Percentiles rank a stretch among this genome's conserved stretches.
Evolutionary conservation across 345 rosid genomes (phyloP).

Genomic region (Melaleuca alternifolia): DNA sequence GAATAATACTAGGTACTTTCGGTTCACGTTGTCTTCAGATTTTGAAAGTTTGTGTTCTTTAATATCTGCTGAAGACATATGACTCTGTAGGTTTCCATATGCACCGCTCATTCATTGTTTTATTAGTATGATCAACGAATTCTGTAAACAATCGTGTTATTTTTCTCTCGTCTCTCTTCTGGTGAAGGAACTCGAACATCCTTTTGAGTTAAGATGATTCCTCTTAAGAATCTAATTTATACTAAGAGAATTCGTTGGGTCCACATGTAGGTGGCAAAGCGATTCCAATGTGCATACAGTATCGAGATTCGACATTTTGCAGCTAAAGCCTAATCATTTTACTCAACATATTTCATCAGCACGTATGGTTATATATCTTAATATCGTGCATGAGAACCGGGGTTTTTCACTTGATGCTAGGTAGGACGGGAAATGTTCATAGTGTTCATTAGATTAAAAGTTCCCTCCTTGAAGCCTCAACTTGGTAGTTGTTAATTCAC

Average conservation of each 20-base stretch:
- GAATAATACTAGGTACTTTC: not conserved
- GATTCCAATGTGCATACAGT: not conserved
- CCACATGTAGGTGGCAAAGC: not conserved
- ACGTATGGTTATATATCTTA: not conserved
- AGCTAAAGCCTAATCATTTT: not conserved
- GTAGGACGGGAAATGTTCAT: not conserved
- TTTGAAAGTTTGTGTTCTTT: not conserved
- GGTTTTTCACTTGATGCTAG: not conserved
- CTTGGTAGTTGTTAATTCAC: not conserved
- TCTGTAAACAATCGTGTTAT: not conserved
- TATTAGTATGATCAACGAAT: not conserved
- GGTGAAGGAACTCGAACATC: not conserved
- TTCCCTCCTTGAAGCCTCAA: not conserved
- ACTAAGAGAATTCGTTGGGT: not conserved
- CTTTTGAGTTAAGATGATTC: not conserved
- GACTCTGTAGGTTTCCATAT: not conserved
- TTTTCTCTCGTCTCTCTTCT: not conserved
- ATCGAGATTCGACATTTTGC: not conserved
- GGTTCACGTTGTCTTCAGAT: not conserved
- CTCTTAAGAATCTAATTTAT: not conserved
- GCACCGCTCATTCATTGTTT: not conserved
- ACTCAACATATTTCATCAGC: not conserved
- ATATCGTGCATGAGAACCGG: not conserved
- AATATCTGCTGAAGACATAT: not conserved
- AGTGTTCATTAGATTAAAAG: not conserved